phyloP scores from a whole-genome alignment of 2,329 filamentous ascomycete species.

The Diaporthe ampelina region DNA sequence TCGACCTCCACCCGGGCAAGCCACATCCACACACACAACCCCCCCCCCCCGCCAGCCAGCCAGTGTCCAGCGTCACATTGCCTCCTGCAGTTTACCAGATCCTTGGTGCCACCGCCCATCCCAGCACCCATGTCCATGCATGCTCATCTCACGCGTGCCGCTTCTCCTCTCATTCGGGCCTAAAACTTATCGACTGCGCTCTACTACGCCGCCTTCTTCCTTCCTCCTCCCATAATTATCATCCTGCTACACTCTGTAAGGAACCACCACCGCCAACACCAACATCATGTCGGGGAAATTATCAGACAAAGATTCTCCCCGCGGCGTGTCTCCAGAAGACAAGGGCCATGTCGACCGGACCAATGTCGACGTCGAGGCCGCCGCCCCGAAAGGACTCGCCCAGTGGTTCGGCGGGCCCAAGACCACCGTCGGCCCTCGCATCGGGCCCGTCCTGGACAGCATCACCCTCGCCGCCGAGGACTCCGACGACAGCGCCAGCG shows the following conservation, averaged over 20 bases:
- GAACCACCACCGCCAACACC: no score
- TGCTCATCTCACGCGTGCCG: slow-evolving; percentile 19
- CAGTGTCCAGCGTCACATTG: slow-evolving; percentile 21
- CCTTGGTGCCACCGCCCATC: slow-evolving; percentile 26
- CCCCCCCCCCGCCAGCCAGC: no score
- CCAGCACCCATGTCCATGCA: slow-evolving; percentile 25
- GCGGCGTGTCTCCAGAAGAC: slow-evolving; percentile 22
- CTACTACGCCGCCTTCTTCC: neutral
- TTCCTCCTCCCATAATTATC: neutral
- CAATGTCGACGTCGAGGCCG: slow-evolving; percentile 35
- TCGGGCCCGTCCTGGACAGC: slow-evolving; percentile 60
- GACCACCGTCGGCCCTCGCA: slow-evolving; percentile 65
- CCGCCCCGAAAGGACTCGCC: slow-evolving; percentile 26
- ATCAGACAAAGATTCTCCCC: slow-evolving; percentile 33
- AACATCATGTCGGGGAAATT: slow-evolving; percentile 21
- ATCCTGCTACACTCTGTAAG: neutral
- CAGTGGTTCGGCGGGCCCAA: slow-evolving; percentile 54
- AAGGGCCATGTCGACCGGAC: slow-evolving; percentile 29
- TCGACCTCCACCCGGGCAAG: no score
- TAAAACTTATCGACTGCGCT: slow-evolving; percentile 12
- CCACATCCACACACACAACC: no score
- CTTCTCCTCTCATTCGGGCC: slow-evolving; percentile 16
- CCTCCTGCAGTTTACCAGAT: slow-evolving; percentile 33
- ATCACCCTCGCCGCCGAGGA: slow-evolving; percentile 52
- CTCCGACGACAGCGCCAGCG: slow-evolving; percentile 61